phyloP scores from a whole-genome alignment of 1,139 yeast species.

The Blastobotrys persicus region DNA sequence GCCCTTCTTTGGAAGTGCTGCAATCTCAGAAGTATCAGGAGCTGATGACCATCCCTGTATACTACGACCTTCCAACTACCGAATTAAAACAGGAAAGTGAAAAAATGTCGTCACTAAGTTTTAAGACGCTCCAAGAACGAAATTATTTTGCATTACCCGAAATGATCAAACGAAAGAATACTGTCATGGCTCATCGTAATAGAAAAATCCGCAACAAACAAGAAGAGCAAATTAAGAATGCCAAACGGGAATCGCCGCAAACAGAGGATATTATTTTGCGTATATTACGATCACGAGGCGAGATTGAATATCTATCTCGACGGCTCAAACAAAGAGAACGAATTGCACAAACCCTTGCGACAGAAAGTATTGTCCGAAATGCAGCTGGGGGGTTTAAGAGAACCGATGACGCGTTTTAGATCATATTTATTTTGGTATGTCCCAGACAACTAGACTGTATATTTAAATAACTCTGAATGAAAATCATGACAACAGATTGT shows the following conservation, averaged over 20 bases:
- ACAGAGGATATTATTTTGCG: conserved; percentile 70
- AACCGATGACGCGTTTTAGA: conserved; percentile 11
- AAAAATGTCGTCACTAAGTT: conserved; percentile 40
- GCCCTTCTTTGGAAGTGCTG: conserved; percentile 67
- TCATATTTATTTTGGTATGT: conserved; percentile 16
- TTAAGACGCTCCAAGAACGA: conserved; percentile 30
- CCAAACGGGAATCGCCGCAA: conserved; percentile 54
- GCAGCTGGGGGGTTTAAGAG: conserved; percentile 25
- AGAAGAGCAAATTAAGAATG: conserved; percentile 49
- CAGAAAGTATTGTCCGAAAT: conserved; percentile 46
- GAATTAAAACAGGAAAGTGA: conserved; percentile 60
- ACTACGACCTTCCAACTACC: conserved; percentile 55
- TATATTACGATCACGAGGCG: conserved; percentile 48
- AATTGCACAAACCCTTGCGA: conserved; percentile 60
- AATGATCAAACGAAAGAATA: conserved; percentile 59
- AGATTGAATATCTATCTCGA: conserved; percentile 48
- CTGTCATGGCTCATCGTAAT: conserved; percentile 74
- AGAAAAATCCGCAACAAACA: conserved; percentile 56
- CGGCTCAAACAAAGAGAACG: conserved; percentile 62
- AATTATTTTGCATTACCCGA: conserved; percentile 46
- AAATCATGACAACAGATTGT: background rate
- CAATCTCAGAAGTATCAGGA: conserved; percentile 66
- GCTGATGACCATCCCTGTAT: conserved; percentile 60
- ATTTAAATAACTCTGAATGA: background rate
- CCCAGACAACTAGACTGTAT: background rate